Conservation (phyloP, 805 yeast genomes). For the Candida michaelii region DNA sequence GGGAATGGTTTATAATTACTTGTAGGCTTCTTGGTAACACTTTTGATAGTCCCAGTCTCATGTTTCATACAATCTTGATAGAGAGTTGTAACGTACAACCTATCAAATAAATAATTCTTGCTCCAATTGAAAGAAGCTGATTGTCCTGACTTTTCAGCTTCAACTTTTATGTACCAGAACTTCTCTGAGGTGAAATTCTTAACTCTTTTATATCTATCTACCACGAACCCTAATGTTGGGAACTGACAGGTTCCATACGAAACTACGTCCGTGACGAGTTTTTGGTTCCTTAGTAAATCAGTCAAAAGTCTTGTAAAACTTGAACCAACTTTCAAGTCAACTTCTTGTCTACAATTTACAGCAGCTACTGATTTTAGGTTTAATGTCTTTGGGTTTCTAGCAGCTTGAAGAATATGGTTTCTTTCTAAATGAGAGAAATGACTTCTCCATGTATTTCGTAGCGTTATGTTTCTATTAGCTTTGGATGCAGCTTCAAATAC, state of each 20-base stretch:
- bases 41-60: constrained; percentile 50
- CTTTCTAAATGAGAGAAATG: constrained; percentile 85
- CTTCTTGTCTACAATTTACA: constrained; percentile 79
- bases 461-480: constrained; percentile 45
- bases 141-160: constrained; percentile 40
- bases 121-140: constrained; percentile 60
- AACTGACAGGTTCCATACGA: constrained; percentile 96
- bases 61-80: constrained; percentile 65
- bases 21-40: constrained; percentile 60
- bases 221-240: constrained; percentile 95
- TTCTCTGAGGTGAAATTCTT: constrained; percentile 70
- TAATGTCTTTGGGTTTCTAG: constrained; percentile 60
- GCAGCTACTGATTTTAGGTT: constrained; percentile 77
- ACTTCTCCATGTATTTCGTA: constrained; percentile 62
- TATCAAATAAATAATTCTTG: constrained; percentile 69
- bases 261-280: constrained; percentile 37
- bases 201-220: constrained; percentile 81
- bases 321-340: constrained; percentile 86
- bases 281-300: constrained; percentile 40
- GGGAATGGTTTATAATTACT: constrained; percentile 84
- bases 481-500: constrained; percentile 67
- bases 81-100: constrained; percentile 58
- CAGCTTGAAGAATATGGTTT: constrained; percentile 72
- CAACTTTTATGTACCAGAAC: constrained; percentile 73
- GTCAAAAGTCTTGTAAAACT: constrained; percentile 84